A percentile compares a stretch with the other conserved stretches of the same genome.
Conservation (phyloP, 2,329 filamentous ascomycete genomes). For the Clarireedia homoeocarpa region DNA sequence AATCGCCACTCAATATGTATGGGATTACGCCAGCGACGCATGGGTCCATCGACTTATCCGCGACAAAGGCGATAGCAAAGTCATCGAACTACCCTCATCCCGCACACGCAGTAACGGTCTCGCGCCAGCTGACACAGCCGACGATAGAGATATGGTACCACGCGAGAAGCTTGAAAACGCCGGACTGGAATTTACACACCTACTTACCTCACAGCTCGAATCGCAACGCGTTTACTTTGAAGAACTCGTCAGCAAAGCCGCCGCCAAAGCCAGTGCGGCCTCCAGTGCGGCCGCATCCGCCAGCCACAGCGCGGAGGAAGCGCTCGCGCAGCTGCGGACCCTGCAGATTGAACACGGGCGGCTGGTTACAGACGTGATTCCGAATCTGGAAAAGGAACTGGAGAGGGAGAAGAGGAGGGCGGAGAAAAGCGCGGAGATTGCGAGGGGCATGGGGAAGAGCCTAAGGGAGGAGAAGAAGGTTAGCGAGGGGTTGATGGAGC, state of each 20-base stretch:
- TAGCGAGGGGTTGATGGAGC: slow-evolving; percentile 69
- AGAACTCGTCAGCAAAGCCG: slow-evolving; percentile 80
- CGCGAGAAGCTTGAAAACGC: slow-evolving; percentile 66
- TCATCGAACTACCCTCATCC: slow-evolving; percentile 71
- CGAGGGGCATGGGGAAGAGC: slow-evolving; percentile 65
- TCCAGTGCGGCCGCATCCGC: slow-evolving; percentile 59
- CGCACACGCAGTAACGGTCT: slow-evolving; percentile 3
- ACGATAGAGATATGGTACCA: slow-evolving; percentile 60
- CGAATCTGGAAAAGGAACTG: slow-evolving; percentile 64
- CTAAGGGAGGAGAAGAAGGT: slow-evolving; percentile 83
- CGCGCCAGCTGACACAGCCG: slow-evolving; percentile 1
- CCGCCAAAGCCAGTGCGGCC: slow-evolving; percentile 78
- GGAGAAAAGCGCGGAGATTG: slow-evolving; percentile 65
- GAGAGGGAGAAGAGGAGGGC: slow-evolving; percentile 60
- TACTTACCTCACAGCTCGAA: slow-evolving; percentile 87
- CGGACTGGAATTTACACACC: slow-evolving; percentile 87
- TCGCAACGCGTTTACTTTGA: slow-evolving; percentile 91
- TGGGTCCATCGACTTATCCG: slow-evolving; percentile 96
- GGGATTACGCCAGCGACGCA: slow-evolving; percentile 93
- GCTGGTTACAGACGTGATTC: slow-evolving; percentile 46
- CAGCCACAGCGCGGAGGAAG: slow-evolving; percentile 39
- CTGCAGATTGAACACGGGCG: slow-evolving; percentile 47
- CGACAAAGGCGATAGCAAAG: slow-evolving; percentile 84
- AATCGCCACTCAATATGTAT: slow-evolving; percentile 87
- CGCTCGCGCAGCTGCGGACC: slow-evolving; percentile 40